Percentiles rank a stretch among this genome's conserved stretches.
phyloP scores from a whole-genome alignment of 2,329 filamentous ascomycete species.

The Tricladium varicosporioides region DNA sequence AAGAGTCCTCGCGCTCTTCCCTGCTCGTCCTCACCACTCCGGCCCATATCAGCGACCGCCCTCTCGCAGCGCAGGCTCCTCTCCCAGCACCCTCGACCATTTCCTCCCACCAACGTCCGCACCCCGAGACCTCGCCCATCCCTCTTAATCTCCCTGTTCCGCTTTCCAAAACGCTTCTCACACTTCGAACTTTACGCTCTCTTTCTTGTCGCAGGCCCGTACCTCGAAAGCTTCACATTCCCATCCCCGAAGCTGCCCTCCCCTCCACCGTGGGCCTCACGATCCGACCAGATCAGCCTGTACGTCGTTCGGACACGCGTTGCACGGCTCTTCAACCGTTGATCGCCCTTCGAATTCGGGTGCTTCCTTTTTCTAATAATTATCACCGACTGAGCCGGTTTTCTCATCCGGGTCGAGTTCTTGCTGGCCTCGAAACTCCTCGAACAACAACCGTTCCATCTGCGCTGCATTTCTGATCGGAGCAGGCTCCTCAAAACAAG shows the following conservation, averaged over 20 bases:
- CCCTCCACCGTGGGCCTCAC: conserved; percentile 13
- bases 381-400: conserved; percentile 23
- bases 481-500: conserved; percentile 31
- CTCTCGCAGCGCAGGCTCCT: background rate
- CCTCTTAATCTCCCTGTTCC: conserved; percentile 33
- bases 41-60: background rate
- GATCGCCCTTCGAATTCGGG: conserved; percentile 14
- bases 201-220: conserved; percentile 36
- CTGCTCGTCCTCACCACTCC: background rate
- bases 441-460: conserved; percentile 35
- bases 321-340: conserved; percentile 11
- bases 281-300: conserved; percentile 11
- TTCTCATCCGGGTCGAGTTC: conserved; percentile 31
- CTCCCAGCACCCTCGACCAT: background rate
- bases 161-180: conserved; percentile 32
- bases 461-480: conserved; percentile 31
- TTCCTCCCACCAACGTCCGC: background rate
- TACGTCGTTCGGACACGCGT: background rate
- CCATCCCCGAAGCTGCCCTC: conserved; percentile 16
- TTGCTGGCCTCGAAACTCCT: conserved; percentile 37
- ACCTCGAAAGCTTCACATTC: conserved; percentile 32
- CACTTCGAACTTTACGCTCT: conserved; percentile 29
- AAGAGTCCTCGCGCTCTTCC: background rate
- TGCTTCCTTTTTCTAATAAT: conserved; percentile 25
- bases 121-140: conserved; percentile 5